phyloP scores from a whole-genome alignment of 176 grass and related monocot genomes.

The Puccinellia tenuiflora region DNA sequence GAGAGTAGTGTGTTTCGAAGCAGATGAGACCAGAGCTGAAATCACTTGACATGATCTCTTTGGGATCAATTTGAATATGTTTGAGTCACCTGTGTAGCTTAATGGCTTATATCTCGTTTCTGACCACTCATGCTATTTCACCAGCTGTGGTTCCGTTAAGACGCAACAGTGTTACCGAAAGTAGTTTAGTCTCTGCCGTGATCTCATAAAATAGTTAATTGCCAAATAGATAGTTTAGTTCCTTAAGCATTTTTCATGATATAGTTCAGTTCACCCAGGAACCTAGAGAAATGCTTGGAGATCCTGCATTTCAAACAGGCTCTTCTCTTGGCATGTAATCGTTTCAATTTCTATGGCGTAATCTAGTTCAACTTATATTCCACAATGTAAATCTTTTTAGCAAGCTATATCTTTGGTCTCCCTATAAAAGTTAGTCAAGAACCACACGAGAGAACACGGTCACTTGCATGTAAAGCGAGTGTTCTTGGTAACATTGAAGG shows the following conservation, averaged over 20 bases:
- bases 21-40: neutral
- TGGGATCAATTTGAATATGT: neutral
- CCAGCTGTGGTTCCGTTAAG: neutral
- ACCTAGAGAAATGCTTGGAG: neutral
- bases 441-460: too few relatives aligned
- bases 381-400: too few relatives aligned
- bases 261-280: neutral
- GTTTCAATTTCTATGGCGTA: too few relatives aligned
- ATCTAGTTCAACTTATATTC: too few relatives aligned
- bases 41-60: neutral
- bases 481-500: too few relatives aligned
- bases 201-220: neutral
- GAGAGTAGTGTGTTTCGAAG: slow-evolving; percentile 20
- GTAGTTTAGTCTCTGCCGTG: neutral
- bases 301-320: neutral
- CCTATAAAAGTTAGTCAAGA: too few relatives aligned
- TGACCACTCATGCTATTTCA: neutral
- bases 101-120: neutral
- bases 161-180: neutral
- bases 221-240: neutral
- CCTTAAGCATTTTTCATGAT: neutral
- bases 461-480: too few relatives aligned
- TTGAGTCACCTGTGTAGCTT: neutral
- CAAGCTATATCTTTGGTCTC: too few relatives aligned
- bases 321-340: too few relatives aligned